phyloP scores from a whole-genome alignment of 1,139 yeast species.

The Magnusiomyces tetraspermus region DNA sequence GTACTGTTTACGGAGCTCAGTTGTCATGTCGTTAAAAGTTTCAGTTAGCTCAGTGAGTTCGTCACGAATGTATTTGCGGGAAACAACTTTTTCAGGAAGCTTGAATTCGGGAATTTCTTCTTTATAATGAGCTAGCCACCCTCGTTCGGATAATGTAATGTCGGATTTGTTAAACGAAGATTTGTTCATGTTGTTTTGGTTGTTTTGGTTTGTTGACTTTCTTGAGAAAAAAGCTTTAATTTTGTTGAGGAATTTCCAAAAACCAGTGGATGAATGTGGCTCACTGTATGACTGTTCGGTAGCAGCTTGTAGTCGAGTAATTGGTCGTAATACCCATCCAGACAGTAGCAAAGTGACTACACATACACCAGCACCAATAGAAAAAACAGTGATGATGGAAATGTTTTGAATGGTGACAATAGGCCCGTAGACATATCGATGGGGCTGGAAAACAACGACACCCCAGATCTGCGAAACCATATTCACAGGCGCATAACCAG shows the following conservation, averaged over 20 bases:
- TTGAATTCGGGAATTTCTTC: slow-evolving; percentile 19
- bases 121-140: not conserved
- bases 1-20: slow-evolving; percentile 78
- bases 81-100: slow-evolving; percentile 29
- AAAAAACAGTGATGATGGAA: slow-evolving; percentile 69
- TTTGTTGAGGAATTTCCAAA: not conserved
- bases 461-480: slow-evolving; percentile 52
- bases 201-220: not conserved
- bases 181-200: not conserved
- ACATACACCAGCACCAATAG: slow-evolving; percentile 70
- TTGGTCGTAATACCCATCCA: slow-evolving; percentile 80
- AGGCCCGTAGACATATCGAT: slow-evolving; percentile 54
- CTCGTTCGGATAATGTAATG: not conserved
- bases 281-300: slow-evolving; percentile 46
- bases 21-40: slow-evolving; percentile 88
- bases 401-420: slow-evolving; percentile 55
- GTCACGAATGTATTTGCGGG: slow-evolving; percentile 44
- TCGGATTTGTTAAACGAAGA: not conserved
- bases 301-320: slow-evolving; percentile 70
- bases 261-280: not conserved
- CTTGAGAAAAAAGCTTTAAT: not conserved
- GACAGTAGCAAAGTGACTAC: slow-evolving; percentile 72
- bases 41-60: slow-evolving; percentile 85
- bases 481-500: slow-evolving; percentile 56
- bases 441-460: slow-evolving; percentile 58